Percentiles rank a stretch among this genome's conserved stretches.
Evolutionary conservation across 139 green algal genomes (phyloP).

Genomic region (Bryopsis sp.): DNA sequence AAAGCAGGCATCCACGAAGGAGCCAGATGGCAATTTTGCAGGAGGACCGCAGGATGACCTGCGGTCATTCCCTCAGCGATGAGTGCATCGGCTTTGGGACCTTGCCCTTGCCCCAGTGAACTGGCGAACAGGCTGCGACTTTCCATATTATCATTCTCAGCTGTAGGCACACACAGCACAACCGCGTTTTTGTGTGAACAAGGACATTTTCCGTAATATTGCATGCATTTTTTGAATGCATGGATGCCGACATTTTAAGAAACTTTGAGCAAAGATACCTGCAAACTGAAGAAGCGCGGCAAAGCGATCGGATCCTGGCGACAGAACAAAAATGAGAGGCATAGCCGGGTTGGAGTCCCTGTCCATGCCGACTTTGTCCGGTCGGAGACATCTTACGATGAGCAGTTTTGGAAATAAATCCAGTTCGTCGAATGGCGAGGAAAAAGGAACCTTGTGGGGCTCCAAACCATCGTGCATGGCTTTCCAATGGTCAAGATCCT

Average conservation of each 20-base stretch:
- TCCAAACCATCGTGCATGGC: conserved; percentile 39
- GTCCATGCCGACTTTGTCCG: conserved; percentile 63
- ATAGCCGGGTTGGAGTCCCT: conserved; percentile 48
- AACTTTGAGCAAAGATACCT: too few relatives aligned
- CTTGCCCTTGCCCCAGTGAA: too few relatives aligned
- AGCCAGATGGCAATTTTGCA: conserved; percentile 88
- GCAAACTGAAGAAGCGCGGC: too few relatives aligned
- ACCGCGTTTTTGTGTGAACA: too few relatives aligned
- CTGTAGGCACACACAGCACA: too few relatives aligned
- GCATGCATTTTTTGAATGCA: too few relatives aligned
- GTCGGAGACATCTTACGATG: conserved; percentile 47
- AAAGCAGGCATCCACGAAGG: conserved; percentile 73
- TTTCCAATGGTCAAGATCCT: not conserved
- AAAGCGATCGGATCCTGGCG: conserved; percentile 73
- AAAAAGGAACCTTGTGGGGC: too few relatives aligned
- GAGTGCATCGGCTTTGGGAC: too few relatives aligned
- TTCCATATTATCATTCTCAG: too few relatives aligned
- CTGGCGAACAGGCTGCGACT: too few relatives aligned
- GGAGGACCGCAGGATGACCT: conserved; percentile 80
- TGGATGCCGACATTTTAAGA: too few relatives aligned
- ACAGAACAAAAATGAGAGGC: conserved; percentile 83
- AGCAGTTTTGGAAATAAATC: conserved; percentile 47
- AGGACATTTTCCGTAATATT: too few relatives aligned
- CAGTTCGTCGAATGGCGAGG: conserved; percentile 23
- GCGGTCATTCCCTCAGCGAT: conserved; percentile 51